These are phyloP conservation scores for Diaporthe batatas DNA, from an alignment of 2,329 filamentous ascomycete species.

Conservation along the genomic window DNA sequence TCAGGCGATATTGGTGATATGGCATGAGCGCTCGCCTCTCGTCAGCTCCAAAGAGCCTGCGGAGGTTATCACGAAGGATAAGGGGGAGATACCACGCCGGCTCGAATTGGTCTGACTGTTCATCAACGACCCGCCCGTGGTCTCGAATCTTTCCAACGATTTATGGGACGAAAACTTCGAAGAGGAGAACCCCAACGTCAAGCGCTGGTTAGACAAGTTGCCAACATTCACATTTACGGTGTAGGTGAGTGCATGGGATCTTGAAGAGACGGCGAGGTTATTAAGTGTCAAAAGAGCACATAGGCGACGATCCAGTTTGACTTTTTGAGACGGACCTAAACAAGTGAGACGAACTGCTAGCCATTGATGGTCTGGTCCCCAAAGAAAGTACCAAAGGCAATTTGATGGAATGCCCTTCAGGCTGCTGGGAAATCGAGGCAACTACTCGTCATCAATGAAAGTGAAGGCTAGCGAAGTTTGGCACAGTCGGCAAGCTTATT, in stretches of 20 bases:
- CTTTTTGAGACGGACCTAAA: no score
- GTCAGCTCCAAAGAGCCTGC: background rate
- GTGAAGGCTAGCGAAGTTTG: no score
- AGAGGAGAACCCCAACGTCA: slow-evolving; percentile 6
- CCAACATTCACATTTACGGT: background rate
- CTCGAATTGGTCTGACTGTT: background rate
- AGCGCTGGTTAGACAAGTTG: background rate
- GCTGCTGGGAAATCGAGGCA: no score
- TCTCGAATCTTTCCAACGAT: background rate
- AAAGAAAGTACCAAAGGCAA: no score
- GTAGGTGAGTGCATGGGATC: background rate
- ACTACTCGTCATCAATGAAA: background rate
- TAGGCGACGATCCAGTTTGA: no score
- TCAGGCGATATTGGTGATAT: background rate
- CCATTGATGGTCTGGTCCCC: background rate
- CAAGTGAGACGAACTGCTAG: no score
- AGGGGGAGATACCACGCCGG: background rate
- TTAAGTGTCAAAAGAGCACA: background rate
- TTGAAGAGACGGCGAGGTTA: background rate
- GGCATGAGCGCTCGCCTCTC: background rate
- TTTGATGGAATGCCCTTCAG: no score
- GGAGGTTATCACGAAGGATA: background rate
- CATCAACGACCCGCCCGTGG: background rate
- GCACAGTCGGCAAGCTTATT: background rate
- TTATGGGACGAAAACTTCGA: background rate